Conservation (phyloP, 257 asterid genomes). For the Solanum raphanifolium region DNA sequence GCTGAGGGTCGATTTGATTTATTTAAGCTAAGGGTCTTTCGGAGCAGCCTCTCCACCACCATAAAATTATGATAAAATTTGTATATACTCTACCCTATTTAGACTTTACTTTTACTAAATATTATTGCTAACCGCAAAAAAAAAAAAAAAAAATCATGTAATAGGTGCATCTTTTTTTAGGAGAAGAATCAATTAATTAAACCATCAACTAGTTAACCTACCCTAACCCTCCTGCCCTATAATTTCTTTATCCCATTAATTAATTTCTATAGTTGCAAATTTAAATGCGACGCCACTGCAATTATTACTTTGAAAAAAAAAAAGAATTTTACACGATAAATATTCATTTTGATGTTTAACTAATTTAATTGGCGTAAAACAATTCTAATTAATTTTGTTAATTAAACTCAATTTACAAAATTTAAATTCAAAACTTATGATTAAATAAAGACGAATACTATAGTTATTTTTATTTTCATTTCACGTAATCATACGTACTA, state of each 20-base stretch:
- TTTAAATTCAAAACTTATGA: neutral
- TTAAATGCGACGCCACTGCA: neutral
- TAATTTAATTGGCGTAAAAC: too few species aligned
- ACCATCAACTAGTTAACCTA: neutral
- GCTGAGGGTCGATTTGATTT: too few species aligned
- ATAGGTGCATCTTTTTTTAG: too few species aligned
- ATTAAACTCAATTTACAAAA: neutral
- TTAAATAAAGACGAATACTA: neutral
- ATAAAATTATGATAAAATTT: too few species aligned
- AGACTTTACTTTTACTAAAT: too few species aligned
- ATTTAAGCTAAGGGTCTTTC: too few species aligned
- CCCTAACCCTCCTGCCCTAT: neutral
- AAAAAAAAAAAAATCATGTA: too few species aligned
- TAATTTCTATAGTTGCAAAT: neutral
- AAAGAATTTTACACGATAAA: too few species aligned
- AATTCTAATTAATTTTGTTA: neutral
- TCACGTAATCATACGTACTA: neutral
- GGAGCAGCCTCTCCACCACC: too few species aligned
- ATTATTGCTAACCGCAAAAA: too few species aligned
- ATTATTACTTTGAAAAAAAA: neutral
- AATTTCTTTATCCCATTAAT: neutral
- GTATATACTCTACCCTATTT: too few species aligned
- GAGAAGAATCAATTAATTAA: neutral
- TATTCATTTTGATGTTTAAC: too few species aligned
- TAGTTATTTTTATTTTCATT: neutral